Evolutionary conservation across 106 monocot genomes (phyloP), one percentile per base, ranked within the genome.

Genomic region (Posidonia australis): DNA sequence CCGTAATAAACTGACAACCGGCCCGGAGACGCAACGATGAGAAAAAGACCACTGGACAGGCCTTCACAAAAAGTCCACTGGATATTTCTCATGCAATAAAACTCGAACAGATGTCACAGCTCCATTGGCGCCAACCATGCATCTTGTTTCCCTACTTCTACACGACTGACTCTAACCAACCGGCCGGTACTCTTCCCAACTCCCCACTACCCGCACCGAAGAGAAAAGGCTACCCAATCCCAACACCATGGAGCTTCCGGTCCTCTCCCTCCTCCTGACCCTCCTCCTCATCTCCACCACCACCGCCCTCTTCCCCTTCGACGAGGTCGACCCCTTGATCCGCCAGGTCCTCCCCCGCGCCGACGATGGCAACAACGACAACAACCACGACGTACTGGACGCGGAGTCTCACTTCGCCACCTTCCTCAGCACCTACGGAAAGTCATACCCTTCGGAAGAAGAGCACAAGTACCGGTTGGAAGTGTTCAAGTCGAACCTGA

Each of bases 401-500:
- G 77, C 77, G 13, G 84, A 85, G 58, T 32, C 41, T 22, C 85
- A 90, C 64, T 90, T 90, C 78, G 31, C 67, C 4, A 72, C 75
- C 76, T 90, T 90, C 76, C 42, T 80, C 44, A 44, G 29, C 21
- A 72, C 27, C 51, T 85, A 75, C 75, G 76, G 68, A 16, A 90
- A 83, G 70, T 27, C 71, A 16, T 90, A 90, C 80, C 42, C 60
- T 27, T 67, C 68, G 28, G 17, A 28, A 31, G 77, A 72, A 30
- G 89, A 90, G 80, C 85, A 76, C 72, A 53, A 72, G 22, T 52
- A 75, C 74, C 79, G 85, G 18, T 63, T 82, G 18, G 44, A 69
- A 28, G 79, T 90, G 20, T 90, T 90, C 85, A 80, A 77, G 69
- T 64, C 68, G 21, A 90, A 90, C 67, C 68, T 90, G 13, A 66